Evolutionary conservation across 2,329 filamentous ascomycete genomes (phyloP).

Genomic region (Venturia nashicola): DNA sequence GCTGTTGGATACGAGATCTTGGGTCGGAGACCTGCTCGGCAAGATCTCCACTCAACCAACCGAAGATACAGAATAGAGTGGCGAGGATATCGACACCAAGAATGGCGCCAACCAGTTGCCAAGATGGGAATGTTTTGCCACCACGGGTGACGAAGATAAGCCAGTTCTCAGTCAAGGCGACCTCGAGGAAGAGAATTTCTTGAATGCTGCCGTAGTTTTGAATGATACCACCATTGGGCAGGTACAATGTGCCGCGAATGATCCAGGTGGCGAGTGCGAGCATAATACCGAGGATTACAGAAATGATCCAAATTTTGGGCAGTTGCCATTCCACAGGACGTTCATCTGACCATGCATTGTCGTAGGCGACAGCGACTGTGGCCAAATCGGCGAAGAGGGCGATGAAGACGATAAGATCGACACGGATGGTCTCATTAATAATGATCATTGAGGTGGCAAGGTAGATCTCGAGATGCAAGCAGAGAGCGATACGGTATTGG

Average conservation of each 20-base stretch:
- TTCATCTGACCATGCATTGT: constrained; percentile 64
- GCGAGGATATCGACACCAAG: constrained; percentile 58
- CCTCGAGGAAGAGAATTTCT: constrained; percentile 48
- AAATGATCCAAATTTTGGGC: constrained; percentile 72
- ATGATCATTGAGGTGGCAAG: constrained; percentile 68
- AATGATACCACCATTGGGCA: constrained; percentile 58
- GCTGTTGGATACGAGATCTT: constrained; percentile 25
- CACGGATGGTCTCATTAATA: constrained; percentile 63
- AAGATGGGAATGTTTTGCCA: constrained; percentile 60
- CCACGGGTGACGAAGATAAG: constrained; percentile 45
- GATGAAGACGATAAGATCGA: constrained; percentile 66
- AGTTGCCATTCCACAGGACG: constrained; percentile 71
- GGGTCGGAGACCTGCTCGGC: constrained; percentile 28
- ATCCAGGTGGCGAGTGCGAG: constrained; percentile 63
- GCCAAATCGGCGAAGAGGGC: constrained; percentile 69
- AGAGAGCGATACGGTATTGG: constrained; percentile 65
- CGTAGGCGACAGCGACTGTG: constrained; percentile 67
- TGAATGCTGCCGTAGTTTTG: constrained; percentile 64
- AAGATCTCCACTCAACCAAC: constrained; percentile 52
- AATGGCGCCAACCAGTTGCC: constrained; percentile 61
- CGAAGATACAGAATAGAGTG: constrained; percentile 64
- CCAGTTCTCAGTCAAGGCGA: constrained; percentile 42
- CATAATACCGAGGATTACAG: constrained; percentile 52
- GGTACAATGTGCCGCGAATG: constrained; percentile 57
- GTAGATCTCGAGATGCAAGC: constrained; percentile 64